These are phyloP conservation scores for Penicillium concentricum DNA, from an alignment of 2,329 filamentous ascomycete genomes.

Conservation along the genomic window DNA sequence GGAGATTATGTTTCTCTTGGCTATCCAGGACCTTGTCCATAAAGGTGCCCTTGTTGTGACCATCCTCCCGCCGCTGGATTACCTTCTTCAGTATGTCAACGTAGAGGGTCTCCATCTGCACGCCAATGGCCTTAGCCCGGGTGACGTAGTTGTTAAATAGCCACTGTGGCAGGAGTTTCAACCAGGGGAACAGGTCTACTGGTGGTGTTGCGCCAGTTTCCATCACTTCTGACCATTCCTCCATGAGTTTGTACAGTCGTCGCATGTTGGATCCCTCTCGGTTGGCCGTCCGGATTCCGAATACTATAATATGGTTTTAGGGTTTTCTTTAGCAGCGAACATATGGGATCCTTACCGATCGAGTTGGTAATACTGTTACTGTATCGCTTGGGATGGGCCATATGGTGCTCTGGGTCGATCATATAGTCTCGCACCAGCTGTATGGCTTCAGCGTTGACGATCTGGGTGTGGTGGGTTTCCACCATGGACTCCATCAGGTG, in stretches of 20 bases:
- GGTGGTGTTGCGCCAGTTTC: conserved; percentile 5
- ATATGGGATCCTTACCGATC: not conserved
- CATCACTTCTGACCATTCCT: not conserved
- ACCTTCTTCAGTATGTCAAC: not conserved
- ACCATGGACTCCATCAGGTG: conserved; percentile 43
- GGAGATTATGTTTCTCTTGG: not conserved
- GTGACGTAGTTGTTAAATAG: not conserved
- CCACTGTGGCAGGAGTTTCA: not conserved
- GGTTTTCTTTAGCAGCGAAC: accelerated
- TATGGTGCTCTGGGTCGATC: conserved; percentile 41
- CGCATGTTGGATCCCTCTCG: not conserved
- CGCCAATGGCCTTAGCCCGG: not conserved
- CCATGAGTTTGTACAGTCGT: conserved; percentile 1
- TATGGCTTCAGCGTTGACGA: conserved; percentile 50
- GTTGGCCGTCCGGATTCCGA: not conserved
- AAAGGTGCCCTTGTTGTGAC: not conserved
- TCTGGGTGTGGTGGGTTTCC: conserved; percentile 7
- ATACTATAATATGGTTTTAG: not conserved
- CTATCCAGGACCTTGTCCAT: conserved; percentile 1
- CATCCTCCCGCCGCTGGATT: not conserved
- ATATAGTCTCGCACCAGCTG: conserved; percentile 51
- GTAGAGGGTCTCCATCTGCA: not conserved
- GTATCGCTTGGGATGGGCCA: conserved; percentile 50
- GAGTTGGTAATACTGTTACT: conserved; percentile 50
- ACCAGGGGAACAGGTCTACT: not conserved